These are phyloP conservation scores for Chytriomyces confervae DNA, from an alignment of 192 early-diverging fungal species.

Conservation along the genomic window DNA sequence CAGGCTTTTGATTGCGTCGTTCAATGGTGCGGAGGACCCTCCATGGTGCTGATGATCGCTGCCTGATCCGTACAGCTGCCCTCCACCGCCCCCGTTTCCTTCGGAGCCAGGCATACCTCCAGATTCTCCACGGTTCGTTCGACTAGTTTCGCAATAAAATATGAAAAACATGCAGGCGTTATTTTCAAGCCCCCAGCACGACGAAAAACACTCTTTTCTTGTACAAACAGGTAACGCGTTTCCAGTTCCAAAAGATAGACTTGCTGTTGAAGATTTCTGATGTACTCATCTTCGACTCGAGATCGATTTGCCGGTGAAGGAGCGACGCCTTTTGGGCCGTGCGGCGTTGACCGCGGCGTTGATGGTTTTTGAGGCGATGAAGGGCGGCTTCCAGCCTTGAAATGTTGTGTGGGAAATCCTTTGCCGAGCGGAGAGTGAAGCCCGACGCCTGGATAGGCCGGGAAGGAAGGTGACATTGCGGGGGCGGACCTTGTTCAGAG, in stretches of 20 bases:
- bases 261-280: conserved; percentile 65
- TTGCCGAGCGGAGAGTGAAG: conserved; percentile 29
- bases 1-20: conserved; percentile 53
- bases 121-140: conserved; percentile 11
- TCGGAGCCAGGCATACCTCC: not conserved
- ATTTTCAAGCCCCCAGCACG: not conserved
- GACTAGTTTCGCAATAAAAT: not conserved
- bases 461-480: conserved; percentile 1
- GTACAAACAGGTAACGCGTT: conserved; percentile 59
- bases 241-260: conserved; percentile 66
- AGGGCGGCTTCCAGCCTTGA: not conserved
- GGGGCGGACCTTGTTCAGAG: too few species aligned
- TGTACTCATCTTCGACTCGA: conserved; percentile 57
- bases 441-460: conserved; percentile 13
- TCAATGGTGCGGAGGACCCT: conserved; percentile 42
- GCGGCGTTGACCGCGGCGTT: not conserved
- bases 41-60: not conserved
- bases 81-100: not conserved
- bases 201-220: not conserved
- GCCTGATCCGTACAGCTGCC: not conserved
- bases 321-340: not conserved
- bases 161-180: not conserved
- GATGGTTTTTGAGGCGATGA: not conserved
- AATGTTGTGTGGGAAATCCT: conserved; percentile 13
- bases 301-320: conserved; percentile 4